phyloP scores from a whole-genome alignment of 164 flowering plant species.

The Amborella trichopoda region DNA sequence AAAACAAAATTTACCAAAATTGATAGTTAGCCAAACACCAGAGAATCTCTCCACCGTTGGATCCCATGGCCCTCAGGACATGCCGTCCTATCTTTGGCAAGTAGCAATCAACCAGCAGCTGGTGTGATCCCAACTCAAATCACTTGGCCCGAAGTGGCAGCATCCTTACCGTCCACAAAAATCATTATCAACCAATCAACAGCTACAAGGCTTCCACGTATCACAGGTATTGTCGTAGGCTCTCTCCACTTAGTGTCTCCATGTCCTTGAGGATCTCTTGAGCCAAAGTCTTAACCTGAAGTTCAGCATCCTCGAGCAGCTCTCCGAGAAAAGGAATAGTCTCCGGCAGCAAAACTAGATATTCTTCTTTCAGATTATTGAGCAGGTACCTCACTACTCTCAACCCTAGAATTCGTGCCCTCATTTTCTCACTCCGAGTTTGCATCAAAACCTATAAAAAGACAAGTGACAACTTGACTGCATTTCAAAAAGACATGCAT shows the following conservation, averaged over 20 bases:
- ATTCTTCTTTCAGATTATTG: slow-evolving; percentile 80
- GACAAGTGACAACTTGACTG: neutral
- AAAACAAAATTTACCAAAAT: too few relatives aligned
- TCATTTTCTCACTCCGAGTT: slow-evolving; percentile 74
- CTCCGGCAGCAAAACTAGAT: slow-evolving; percentile 55
- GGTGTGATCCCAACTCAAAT: too few relatives aligned
- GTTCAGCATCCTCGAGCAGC: slow-evolving; percentile 73
- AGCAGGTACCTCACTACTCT: slow-evolving; percentile 52
- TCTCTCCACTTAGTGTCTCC: slow-evolving; percentile 77
- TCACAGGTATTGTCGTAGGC: slow-evolving; percentile 56
- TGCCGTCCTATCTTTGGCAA: too few relatives aligned
- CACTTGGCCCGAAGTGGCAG: too few relatives aligned
- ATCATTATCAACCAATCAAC: too few relatives aligned
- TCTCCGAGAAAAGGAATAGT: slow-evolving; percentile 89
- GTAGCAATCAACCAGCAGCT: too few relatives aligned
- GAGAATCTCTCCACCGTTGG: too few relatives aligned
- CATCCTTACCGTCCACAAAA: too few relatives aligned
- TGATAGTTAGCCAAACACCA: too few relatives aligned
- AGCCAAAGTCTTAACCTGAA: slow-evolving; percentile 61
- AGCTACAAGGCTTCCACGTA: too few relatives aligned
- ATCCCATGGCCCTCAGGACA: too few relatives aligned
- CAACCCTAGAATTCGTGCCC: slow-evolving; percentile 62
- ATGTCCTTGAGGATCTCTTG: slow-evolving; percentile 72
- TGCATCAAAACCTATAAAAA: slow-evolving; percentile 73
- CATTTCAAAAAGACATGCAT: too few relatives aligned